A percentile compares a stretch with the other conserved stretches of the same genome.
These are phyloP conservation scores for Plasmodium cynomolgi DNA, from an alignment of 169 alveolate genomes.

Conservation along the genomic window DNA sequence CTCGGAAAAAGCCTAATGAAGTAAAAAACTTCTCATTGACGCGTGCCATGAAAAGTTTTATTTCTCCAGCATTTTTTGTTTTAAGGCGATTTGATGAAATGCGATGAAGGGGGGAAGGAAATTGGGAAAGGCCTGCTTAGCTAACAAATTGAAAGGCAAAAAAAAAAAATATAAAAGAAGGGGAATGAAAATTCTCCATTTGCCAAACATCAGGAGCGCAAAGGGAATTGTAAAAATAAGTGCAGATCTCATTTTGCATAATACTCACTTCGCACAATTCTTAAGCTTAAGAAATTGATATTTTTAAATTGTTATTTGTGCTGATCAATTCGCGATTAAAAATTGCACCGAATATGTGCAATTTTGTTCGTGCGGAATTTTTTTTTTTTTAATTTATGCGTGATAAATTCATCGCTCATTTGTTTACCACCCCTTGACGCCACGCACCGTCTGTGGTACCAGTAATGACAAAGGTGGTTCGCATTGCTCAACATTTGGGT, in stretches of 20 bases:
- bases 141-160: not conserved
- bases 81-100: not conserved
- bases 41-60: not conserved
- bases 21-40: not conserved
- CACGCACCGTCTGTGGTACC: not conserved
- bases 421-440: not conserved
- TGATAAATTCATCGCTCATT: not conserved
- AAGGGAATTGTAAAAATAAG: not conserved
- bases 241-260: not conserved
- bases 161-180: not conserved
- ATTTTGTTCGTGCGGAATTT: not conserved
- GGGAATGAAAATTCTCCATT: not conserved
- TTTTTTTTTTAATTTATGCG: not conserved
- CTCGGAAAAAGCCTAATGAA: not conserved
- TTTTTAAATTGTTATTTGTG: not conserved
- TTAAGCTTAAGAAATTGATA: not conserved
- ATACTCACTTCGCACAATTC: not conserved
- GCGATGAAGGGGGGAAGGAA: not conserved
- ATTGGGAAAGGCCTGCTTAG: not conserved
- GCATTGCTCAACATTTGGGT: not conserved
- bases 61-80: not conserved
- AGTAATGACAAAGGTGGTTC: not conserved
- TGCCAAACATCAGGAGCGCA: not conserved
- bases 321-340: not conserved
- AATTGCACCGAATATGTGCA: not conserved